These are phyloP conservation scores for Neurospora sp. DNA, from an alignment of 495 filamentous ascomycete species.

Conservation along the genomic window DNA sequence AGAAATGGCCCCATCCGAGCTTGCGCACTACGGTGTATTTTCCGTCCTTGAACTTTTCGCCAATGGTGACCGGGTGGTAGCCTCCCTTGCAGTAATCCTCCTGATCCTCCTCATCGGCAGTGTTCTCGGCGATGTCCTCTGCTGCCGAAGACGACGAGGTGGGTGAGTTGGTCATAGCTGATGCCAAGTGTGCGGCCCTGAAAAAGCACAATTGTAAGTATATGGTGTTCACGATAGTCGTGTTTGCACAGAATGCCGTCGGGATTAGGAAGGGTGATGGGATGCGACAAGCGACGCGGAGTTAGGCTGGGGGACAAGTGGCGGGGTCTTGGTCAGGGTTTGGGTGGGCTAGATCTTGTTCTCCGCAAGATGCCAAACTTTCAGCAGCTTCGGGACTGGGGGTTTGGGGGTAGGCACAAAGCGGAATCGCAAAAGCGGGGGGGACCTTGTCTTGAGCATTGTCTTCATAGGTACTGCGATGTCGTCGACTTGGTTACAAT, in stretches of 20 bases:
- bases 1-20: slow-evolving; percentile 98
- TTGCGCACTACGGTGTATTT: slow-evolving; percentile 95
- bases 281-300: background rate
- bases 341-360: slow-evolving; percentile 4
- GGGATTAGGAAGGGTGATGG: background rate
- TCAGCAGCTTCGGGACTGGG: slow-evolving; percentile 10
- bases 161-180: slow-evolving; percentile 55
- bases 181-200: slow-evolving; percentile 24
- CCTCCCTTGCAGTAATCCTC: slow-evolving; percentile 99
- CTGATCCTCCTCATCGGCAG: slow-evolving; percentile 95
- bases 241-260: background rate
- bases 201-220: slow-evolving; percentile 10
- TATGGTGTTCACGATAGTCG: slow-evolving; percentile 1
- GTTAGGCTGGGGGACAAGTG: background rate
- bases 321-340: slow-evolving; percentile 16
- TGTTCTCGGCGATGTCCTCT: slow-evolving; percentile 80
- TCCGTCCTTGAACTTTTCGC: slow-evolving; percentile 95
- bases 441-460: slow-evolving; percentile 45
- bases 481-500: background rate
- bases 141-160: slow-evolving; percentile 62
- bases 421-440: slow-evolving; percentile 15
- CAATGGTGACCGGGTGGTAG: slow-evolving; percentile 88
- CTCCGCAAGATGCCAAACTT: slow-evolving; percentile 24
- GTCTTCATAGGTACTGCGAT: slow-evolving; percentile 21
- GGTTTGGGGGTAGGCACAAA: slow-evolving; percentile 5